Conservation (phyloP, 805 yeast genomes). For the Candida loeiensis region DNA sequence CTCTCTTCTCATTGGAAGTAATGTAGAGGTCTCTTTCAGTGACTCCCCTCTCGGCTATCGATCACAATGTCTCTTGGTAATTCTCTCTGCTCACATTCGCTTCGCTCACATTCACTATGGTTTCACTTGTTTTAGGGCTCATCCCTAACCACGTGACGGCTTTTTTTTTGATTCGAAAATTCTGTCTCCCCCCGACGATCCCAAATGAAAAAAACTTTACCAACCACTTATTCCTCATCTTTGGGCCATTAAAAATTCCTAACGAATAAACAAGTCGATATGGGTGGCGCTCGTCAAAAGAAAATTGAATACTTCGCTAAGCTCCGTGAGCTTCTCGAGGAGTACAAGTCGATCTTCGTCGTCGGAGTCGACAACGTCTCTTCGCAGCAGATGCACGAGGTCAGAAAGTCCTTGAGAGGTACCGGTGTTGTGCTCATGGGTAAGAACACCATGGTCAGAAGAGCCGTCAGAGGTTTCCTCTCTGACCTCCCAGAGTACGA, state of each 20-base stretch:
- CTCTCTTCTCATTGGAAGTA: too few relatives aligned
- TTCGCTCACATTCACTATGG: too few relatives aligned
- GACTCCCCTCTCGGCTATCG: too few relatives aligned
- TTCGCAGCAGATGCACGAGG: slow-evolving; percentile 99
- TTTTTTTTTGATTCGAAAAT: background rate
- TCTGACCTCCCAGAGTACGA: slow-evolving; percentile 94
- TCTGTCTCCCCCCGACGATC: slow-evolving; percentile 1
- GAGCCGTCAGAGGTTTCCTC: slow-evolving; percentile 97
- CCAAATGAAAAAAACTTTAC: slow-evolving; percentile 6
- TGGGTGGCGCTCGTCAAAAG: slow-evolving; percentile 99
- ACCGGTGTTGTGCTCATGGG: slow-evolving; percentile 97
- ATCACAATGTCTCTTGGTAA: too few relatives aligned
- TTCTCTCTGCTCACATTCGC: too few relatives aligned
- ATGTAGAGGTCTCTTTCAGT: too few relatives aligned
- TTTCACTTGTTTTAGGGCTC: too few relatives aligned
- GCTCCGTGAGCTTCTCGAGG: slow-evolving; percentile 92
- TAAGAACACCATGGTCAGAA: slow-evolving; percentile 99
- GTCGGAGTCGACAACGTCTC: slow-evolving; percentile 99
- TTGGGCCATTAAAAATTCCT: slow-evolving; percentile 85
- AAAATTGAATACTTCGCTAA: slow-evolving; percentile 92
- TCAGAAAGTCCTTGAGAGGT: slow-evolving; percentile 95
- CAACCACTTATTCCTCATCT: slow-evolving; percentile 4
- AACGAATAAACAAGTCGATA: slow-evolving; percentile 79
- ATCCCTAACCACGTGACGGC: slow-evolving; percentile 5
- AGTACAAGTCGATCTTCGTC: slow-evolving; percentile 96